A percentile compares a stretch with the other conserved stretches of the same genome.
phyloP scores from a whole-genome alignment of 306 rosid species.

The Senna tora region DNA sequence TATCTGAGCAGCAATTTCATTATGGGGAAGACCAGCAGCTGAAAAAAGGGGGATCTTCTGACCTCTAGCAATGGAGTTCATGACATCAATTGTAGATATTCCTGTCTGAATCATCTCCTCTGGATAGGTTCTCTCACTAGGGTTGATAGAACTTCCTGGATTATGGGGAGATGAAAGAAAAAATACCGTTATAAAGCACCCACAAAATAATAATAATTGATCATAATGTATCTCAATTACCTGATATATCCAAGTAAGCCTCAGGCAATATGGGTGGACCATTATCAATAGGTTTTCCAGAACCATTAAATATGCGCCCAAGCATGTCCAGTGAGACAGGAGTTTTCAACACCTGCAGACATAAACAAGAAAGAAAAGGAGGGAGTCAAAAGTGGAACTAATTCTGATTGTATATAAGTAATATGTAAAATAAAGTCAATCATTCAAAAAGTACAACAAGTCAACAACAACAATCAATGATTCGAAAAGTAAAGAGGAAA shows the following conservation, averaged over 20 bases:
- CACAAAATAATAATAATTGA: constrained; percentile 20
- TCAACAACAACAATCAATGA: too few relatives aligned
- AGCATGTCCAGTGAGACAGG: constrained; percentile 98
- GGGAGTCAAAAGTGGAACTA: constrained; percentile 40
- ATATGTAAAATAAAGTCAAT: constrained; percentile 3
- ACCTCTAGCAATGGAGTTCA: constrained; percentile 99
- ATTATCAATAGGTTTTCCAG: constrained; percentile 98
- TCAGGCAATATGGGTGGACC: constrained; percentile 98
- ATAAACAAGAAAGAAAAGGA: constrained; percentile 15
- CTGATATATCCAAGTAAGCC: constrained; percentile 99
- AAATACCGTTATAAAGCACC: constrained; percentile 13
- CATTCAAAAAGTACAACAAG: too few relatives aligned
- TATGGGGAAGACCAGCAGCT: constrained; percentile 99
- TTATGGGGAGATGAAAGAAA: constrained; percentile 13
- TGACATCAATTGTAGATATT: constrained; percentile 96
- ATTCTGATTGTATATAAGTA: neutral
- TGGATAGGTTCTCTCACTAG: constrained; percentile 99
- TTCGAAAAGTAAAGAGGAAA: constrained; percentile 29
- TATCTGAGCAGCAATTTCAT: constrained; percentile 98
- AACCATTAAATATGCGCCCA: constrained; percentile 96
- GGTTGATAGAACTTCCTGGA: constrained; percentile 97
- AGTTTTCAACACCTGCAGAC: constrained; percentile 86
- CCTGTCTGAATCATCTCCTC: constrained; percentile 99
- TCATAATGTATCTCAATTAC: constrained; percentile 44
- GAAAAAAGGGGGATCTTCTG: constrained; percentile 98